Evolutionary conservation across 495 filamentous ascomycete genomes (phyloP).

Genomic region (Platismatia glauca): DNA sequence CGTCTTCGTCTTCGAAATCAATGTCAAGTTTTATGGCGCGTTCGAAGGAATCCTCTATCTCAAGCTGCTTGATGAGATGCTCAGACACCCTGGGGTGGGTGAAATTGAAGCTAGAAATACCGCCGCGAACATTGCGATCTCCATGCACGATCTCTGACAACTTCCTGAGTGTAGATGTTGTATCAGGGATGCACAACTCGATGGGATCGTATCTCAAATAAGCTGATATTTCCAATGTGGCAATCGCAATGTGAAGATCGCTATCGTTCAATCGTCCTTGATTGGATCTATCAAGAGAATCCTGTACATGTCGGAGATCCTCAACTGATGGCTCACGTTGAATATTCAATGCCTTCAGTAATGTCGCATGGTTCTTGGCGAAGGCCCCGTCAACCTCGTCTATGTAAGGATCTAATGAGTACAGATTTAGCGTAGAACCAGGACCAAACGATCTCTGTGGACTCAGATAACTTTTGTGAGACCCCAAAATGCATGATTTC

Average conservation of each 20-base stretch:
- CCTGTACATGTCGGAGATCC: constrained; percentile 24
- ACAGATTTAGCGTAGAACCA: neutral
- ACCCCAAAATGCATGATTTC: constrained; percentile 13
- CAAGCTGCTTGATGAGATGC: constrained; percentile 22
- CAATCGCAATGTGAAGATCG: constrained; percentile 24
- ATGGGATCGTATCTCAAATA: constrained; percentile 11
- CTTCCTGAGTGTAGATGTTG: constrained; percentile 11
- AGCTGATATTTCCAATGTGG: constrained; percentile 24
- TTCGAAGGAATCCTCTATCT: constrained; percentile 24
- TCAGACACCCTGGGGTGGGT: constrained; percentile 27
- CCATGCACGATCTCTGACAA: constrained; percentile 19
- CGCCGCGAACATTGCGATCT: constrained; percentile 10
- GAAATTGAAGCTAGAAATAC: constrained; percentile 20
- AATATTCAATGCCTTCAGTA: constrained; percentile 24
- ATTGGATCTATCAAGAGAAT: constrained; percentile 9
- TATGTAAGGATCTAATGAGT: constrained; percentile 20
- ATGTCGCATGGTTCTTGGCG: constrained; percentile 19
- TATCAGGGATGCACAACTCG: constrained; percentile 21
- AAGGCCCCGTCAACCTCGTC: constrained; percentile 23
- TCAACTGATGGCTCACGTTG: constrained; percentile 14
- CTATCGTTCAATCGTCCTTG: constrained; percentile 13
- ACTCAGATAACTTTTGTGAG: neutral
- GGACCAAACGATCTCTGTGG: neutral
- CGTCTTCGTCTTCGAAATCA: constrained; percentile 27
- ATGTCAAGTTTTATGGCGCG: constrained; percentile 25